Base-by-base conservation (phyloP, 306 rosid species). In the Vicia faba region DNA sequence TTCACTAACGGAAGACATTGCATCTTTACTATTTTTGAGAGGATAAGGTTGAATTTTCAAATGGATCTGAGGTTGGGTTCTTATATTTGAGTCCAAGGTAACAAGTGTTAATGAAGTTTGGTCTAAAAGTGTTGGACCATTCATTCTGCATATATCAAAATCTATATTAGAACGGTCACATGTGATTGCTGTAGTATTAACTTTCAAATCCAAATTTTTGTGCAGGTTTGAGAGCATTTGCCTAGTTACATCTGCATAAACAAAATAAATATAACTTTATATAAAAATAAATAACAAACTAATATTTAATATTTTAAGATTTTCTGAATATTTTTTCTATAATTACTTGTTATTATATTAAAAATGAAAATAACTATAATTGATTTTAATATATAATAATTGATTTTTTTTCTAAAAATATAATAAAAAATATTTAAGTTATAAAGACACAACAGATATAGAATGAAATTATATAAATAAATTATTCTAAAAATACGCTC, bases 41-140 rank as follows among this genome's bases (percentile, higher is more conserved):
- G 95, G 82, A 71, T 88, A 83, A 12, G 95, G 91, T 3, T 16
- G 61, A 4, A 75, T 43, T 81, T 61, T 85, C 33, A 26, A 4
- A 0, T 20, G 2, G 15, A 7, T 1, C 5, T 44, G 16, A 2
- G 73, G 54, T 19, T 64, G 70, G 44, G 54, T 14, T 1, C 36
- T 13, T 3, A 59, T 48, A 4, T 64, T 7, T 1, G 62, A 63
- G 53, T 19, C 63, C 78, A 71, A 13, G 8, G 53, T 10, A 43
- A 12, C 83, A 43, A 88, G 39, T 16, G 81, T 81, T 3, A 59
- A 75, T 0, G 66, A 59, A 10, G 55, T 0, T 0, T 73, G 76
- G 14, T 81, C 84, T 40, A 85, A 15, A 9, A 83, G 75, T 1
- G 79, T 70, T 55, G 85, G 65, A n/a, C 64, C 55, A 12, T 39